Evolutionary conservation across 352 stramenopile genomes (phyloP), one percentile per base, ranked within the genome.

Genomic region (Blastocystis sp.): DNA sequence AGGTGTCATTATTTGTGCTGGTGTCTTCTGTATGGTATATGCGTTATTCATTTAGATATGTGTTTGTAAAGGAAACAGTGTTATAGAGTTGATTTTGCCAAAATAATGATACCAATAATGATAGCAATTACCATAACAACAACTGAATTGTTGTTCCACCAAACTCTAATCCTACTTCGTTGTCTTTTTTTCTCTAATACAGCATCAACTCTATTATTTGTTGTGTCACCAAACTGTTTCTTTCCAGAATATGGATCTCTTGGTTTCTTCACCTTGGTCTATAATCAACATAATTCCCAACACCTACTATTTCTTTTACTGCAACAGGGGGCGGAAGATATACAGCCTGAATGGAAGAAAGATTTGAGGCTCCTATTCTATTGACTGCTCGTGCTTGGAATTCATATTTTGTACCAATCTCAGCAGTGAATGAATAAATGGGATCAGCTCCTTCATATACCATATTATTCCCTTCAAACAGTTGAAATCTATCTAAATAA

Each of bases 41-140:
- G 40, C 40, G 9, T 9, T 48, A 2, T 48, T 48, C 40, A 48
- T 70, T 70, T 33, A 48, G 24, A n/a, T 19, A 22, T 7, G 30
- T 70, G 60, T 70, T 70, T 70, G 60, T 33, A 35, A 4, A 19
- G 42, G 42, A 70, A 33, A 70, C 3, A 42, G 1, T 64, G 40
- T 42, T 66, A 42, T 57, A 84, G 64, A 51, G 73, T 84, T 30
- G 73, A 33, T n/a, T 53, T 84, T 15, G 53, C 27, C 13, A 84
- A 57, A 17, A 84, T n/a, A 68, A 84, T 35, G 22, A 84, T 84
- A 48, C 73, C 73, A 9, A 84, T 11, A 30, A 84, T 24, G 22
- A 84, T 69, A 2, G 56, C 33, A 44, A 68, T 24, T 15, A 84
- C 30, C 9, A 48, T 48, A 4, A 84, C 27, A 33, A 84, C 2